phyloP scores from a whole-genome alignment of 1,139 yeast genomes.

The Sugiyamaella japonica region DNA sequence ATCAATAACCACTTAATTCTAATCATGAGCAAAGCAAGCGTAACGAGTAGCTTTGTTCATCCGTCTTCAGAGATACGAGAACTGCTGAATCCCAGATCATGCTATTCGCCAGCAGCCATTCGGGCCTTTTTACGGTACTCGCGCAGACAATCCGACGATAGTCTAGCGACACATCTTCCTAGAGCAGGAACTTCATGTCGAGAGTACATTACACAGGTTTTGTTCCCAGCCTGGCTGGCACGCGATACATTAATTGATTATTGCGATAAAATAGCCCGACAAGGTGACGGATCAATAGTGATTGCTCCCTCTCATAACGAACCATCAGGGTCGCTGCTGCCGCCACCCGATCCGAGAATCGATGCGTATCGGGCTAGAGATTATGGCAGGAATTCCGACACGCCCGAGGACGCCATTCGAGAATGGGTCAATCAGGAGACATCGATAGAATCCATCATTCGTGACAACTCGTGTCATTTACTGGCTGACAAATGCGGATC shows the following conservation, averaged over 20 bases:
- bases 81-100: conserved; percentile 29
- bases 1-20: neutral
- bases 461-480: conserved; percentile 33
- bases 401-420: conserved; percentile 32
- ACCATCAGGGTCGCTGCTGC: conserved; percentile 16
- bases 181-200: conserved; percentile 36
- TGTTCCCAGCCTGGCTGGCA: conserved; percentile 39
- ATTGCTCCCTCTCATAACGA: neutral
- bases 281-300: neutral
- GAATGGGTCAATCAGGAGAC: conserved; percentile 37
- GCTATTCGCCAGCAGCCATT: conserved; percentile 31
- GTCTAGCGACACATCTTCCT: conserved; percentile 30
- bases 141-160: conserved; percentile 34
- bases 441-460: conserved; percentile 37
- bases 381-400: conserved; percentile 20
- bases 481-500: conserved; percentile 36
- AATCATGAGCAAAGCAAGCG: neutral
- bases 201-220: conserved; percentile 28
- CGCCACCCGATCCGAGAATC: conserved; percentile 36
- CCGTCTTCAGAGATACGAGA: conserved; percentile 20
- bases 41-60: neutral
- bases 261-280: conserved; percentile 35
- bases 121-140: conserved; percentile 33
- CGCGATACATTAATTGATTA: conserved; percentile 37
- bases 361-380: conserved; percentile 42